Evolutionary conservation across 768 basidiomycete genomes (phyloP).

Genomic region (Gloeopeniophorella convolvens): DNA sequence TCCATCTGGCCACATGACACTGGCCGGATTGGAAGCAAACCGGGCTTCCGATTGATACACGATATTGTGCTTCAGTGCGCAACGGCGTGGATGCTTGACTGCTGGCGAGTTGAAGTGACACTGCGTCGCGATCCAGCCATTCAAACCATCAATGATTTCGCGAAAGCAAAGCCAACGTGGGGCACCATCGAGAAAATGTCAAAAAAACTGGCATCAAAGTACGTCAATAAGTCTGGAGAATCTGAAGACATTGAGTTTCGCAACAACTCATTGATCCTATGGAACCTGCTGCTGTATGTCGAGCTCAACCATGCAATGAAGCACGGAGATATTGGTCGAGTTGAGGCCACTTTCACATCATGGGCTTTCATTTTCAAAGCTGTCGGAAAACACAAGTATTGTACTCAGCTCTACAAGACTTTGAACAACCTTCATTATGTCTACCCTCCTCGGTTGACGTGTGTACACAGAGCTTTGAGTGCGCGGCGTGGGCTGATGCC

Average conservation of each 20-base stretch:
- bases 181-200: constrained; percentile 26
- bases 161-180: constrained; percentile 26
- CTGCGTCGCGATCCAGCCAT: not conserved
- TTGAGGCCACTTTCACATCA: constrained; percentile 24
- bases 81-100: constrained; percentile 9
- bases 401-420: constrained; percentile 23
- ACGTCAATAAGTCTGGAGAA: constrained; percentile 10
- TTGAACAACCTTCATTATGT: constrained; percentile 21
- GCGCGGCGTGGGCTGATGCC: not conserved
- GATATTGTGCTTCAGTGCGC: constrained; percentile 25
- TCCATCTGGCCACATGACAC: constrained; percentile 26
- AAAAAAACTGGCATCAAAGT: constrained; percentile 19
- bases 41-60: constrained; percentile 28
- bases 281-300: constrained; percentile 34
- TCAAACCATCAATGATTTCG: constrained; percentile 27
- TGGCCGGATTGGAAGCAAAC: constrained; percentile 22
- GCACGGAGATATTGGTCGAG: constrained; percentile 29
- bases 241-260: constrained; percentile 28
- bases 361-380: constrained; percentile 30
- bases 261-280: constrained; percentile 29
- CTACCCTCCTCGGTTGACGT: constrained; percentile 20
- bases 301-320: constrained; percentile 31
- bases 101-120: constrained; percentile 28
- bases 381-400: constrained; percentile 29
- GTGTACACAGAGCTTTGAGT: not conserved